A percentile compares a stretch with the other conserved stretches of the same genome.
Evolutionary conservation across 805 yeast genomes (phyloP).

Genomic region (Ascoidea rubescens): DNA sequence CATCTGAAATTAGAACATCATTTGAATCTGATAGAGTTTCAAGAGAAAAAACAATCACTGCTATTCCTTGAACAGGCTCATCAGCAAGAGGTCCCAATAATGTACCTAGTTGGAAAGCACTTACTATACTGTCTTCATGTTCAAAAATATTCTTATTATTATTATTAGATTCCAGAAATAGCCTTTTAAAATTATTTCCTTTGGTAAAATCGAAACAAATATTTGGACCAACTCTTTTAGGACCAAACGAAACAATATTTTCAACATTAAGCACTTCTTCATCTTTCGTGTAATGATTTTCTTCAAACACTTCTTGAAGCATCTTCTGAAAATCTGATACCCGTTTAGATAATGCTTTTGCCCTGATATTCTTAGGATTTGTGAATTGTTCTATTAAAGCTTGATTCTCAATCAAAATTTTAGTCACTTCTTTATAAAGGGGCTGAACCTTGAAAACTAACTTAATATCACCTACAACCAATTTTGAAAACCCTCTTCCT

Average conservation of each 20-base stretch:
- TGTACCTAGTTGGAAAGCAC: conserved; percentile 77
- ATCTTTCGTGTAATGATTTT: conserved; percentile 2
- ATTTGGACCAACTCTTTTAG: conserved; percentile 64
- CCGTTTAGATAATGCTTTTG: conserved; percentile 4
- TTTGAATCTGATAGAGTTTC: conserved; percentile 6
- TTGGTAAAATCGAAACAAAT: conserved; percentile 41
- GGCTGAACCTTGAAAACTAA: conserved; percentile 35
- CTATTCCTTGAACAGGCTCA: conserved; percentile 78
- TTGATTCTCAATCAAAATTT: conserved; percentile 35
- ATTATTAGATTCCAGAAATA: conserved; percentile 1
- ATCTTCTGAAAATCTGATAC: neutral
- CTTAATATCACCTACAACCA: conserved; percentile 35
- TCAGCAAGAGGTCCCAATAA: conserved; percentile 79
- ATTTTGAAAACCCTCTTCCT: conserved; percentile 33
- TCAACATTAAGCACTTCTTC: conserved; percentile 17
- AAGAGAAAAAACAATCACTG: conserved; percentile 34
- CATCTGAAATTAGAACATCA: conserved; percentile 13
- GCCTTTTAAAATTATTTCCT: conserved; percentile 2
- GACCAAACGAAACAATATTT: conserved; percentile 57
- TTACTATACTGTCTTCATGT: conserved; percentile 50
- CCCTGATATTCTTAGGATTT: conserved; percentile 11
- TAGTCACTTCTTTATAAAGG: conserved; percentile 34
- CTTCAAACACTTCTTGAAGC: neutral
- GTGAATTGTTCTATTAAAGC: conserved; percentile 25
- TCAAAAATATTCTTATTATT: conserved; percentile 16